A percentile compares a stretch with the other conserved stretches of the same genome.
phyloP scores from a whole-genome alignment of 108 stramenopile genomes.

The Cylindrotheca fusiformis region DNA sequence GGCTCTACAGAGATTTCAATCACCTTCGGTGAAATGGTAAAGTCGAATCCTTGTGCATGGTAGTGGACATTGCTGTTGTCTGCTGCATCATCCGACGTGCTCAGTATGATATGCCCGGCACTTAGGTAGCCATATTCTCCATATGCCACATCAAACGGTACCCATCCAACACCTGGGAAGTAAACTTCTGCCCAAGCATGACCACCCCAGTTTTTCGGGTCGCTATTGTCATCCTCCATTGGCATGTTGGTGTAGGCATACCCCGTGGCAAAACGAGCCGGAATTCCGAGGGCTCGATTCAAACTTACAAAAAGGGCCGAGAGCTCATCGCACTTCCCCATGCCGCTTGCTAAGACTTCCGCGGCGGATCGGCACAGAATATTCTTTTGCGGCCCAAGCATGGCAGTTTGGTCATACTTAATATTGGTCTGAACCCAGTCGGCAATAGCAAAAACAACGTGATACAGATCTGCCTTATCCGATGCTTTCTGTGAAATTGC shows the following conservation, averaged over 20 bases:
- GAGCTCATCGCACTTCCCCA: not conserved
- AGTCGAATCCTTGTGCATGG: not conserved
- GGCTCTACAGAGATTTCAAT: not conserved
- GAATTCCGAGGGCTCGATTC: not conserved
- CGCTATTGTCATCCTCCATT: not conserved
- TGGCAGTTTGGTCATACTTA: not conserved
- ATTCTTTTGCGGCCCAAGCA: not conserved
- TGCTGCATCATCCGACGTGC: not conserved
- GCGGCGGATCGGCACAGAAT: not conserved
- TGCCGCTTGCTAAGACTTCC: not conserved
- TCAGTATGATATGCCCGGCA: not conserved
- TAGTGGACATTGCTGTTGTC: not conserved
- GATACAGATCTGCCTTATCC: not conserved
- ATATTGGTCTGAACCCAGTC: not conserved
- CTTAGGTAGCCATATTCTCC: not conserved
- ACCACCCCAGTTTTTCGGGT: not conserved
- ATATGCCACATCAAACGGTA: not conserved
- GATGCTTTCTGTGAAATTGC: not conserved
- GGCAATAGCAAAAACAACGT: not conserved
- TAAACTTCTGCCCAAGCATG: not conserved
- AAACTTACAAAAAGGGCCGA: not conserved
- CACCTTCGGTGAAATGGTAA: not conserved
- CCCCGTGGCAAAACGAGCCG: not conserved
- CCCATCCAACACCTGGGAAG: not conserved
- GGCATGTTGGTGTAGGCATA: not conserved